Base-by-base conservation (phyloP, 228 moss, liverwort and hornwort genomes). In the Sphagnum fallax region DNA sequence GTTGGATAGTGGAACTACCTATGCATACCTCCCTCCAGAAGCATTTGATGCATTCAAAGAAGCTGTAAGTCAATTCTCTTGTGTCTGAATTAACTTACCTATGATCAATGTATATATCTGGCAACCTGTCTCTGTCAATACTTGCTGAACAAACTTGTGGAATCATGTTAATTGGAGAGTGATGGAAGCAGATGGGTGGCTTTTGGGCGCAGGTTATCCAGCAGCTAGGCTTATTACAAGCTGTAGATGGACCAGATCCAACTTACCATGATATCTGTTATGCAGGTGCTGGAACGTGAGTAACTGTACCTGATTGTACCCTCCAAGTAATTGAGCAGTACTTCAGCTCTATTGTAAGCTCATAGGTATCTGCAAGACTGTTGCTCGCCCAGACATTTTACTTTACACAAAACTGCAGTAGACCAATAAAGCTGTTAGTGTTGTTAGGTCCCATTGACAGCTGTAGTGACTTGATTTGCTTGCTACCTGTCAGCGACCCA, bases 1-100 rank as follows among this genome's bases (percentile, higher is more conserved):
- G 60, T 81, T 98, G 57, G 98, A 98, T 75, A 98, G 98, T 84
- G 98, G 98, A 67, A 98, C 98, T 10, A 98, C 98, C 49, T 98
- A 93, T 70, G 91, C 93, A 50, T 98, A 98, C 78, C 80, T 98
- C 53, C 98, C 98, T 16, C 83, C 79, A 62, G 71, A 52, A 69
- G 98, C 94, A 68, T 98, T 93, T 76, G 82, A 90, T 57, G 78
- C 82, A 58, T 93, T 98, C 76, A 92, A 80, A 78, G 73, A 80
- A 67, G 93, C 93, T 77, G 95, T 95, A 90, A 83, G 88, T 80
- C 15, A 51, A 55, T 12, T 8, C 55, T 8, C 55, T 55, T 13
- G 50, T 48, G 6, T 6, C 16, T 62, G 62, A 47, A 16, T 14
- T 61, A 16, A 14, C 16, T 61, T 61, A 61, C 14, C 0, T 61